Percentiles rank a stretch among this genome's conserved stretches.
Evolutionary conservation across 805 yeast genomes (phyloP).

Genomic region (Metschnikowia anglica): DNA sequence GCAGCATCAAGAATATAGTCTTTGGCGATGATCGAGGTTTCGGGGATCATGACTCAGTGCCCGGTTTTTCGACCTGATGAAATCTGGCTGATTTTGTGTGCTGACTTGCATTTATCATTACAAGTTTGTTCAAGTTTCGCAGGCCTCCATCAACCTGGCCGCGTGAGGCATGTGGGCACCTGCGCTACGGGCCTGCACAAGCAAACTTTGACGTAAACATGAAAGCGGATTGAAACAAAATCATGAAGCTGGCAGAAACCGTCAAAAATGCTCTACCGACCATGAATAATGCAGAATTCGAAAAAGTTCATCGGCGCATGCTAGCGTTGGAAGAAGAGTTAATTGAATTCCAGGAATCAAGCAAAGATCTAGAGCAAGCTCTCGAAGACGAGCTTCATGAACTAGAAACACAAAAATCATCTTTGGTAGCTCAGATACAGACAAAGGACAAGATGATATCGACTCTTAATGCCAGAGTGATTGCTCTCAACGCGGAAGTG

Average conservation of each 20-base stretch:
- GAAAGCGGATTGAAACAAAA: conserved; percentile 7
- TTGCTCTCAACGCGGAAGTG: conserved; percentile 23
- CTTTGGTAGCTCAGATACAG: conserved; percentile 20
- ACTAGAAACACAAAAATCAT: conserved; percentile 28
- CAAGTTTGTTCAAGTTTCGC: no score
- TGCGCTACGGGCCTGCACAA: conserved; percentile 10
- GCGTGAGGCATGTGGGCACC: not conserved
- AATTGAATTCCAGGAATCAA: conserved; percentile 43
- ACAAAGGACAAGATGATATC: conserved; percentile 23
- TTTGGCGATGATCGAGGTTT: conserved; percentile 29
- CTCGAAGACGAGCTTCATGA: conserved; percentile 43
- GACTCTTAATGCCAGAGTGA: conserved; percentile 18
- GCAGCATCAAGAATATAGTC: conserved; percentile 36
- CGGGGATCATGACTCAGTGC: not conserved
- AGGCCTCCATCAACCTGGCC: no score
- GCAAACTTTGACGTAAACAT: conserved; percentile 6
- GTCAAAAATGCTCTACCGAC: conserved; percentile 2
- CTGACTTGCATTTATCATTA: no score
- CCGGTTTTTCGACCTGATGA: no score
- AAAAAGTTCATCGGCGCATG: conserved; percentile 24
- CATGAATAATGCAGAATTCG: conserved; percentile 7
- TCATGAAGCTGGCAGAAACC: not conserved
- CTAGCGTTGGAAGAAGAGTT: conserved; percentile 39
- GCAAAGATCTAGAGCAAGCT: conserved; percentile 45
- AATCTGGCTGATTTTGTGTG: no score